Evolutionary conservation across 164 flowering plant species (phyloP).

Genomic region (Hamamelis virginiana): DNA sequence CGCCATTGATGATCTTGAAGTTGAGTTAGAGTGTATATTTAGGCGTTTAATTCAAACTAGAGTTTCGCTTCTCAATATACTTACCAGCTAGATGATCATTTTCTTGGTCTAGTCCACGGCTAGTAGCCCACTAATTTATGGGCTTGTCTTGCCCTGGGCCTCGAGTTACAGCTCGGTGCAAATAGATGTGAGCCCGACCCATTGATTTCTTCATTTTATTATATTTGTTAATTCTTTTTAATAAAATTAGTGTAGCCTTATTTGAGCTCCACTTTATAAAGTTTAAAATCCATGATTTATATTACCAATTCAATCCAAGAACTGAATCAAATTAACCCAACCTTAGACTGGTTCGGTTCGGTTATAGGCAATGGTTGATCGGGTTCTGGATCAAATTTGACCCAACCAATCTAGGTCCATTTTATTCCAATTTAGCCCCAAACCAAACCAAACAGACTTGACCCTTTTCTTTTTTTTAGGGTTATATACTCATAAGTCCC

Average conservation of each 20-base stretch:
- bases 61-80: slow-evolving; percentile 58
- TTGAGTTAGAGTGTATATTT: slow-evolving; percentile 45
- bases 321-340: too few species aligned
- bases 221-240: not conserved
- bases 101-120: not conserved
- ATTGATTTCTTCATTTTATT: not conserved
- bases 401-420: too few species aligned
- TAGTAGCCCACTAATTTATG: not conserved
- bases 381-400: too few species aligned
- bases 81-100: slow-evolving; percentile 25
- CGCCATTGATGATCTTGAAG: slow-evolving; percentile 43
- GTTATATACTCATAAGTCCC: too few species aligned
- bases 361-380: too few species aligned
- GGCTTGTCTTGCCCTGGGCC: not conserved
- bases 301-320: too few species aligned
- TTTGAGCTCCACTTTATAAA: too few species aligned
- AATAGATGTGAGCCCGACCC: not conserved
- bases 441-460: too few species aligned
- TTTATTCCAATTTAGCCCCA: too few species aligned
- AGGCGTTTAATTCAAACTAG: slow-evolving; percentile 58
- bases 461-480: too few species aligned
- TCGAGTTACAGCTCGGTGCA: not conserved
- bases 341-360: too few species aligned
- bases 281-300: too few species aligned
- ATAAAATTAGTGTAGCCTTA: not conserved